Evolutionary conservation across 805 yeast species (phyloP).

Genomic region (Teunomyces aglyptinius): DNA sequence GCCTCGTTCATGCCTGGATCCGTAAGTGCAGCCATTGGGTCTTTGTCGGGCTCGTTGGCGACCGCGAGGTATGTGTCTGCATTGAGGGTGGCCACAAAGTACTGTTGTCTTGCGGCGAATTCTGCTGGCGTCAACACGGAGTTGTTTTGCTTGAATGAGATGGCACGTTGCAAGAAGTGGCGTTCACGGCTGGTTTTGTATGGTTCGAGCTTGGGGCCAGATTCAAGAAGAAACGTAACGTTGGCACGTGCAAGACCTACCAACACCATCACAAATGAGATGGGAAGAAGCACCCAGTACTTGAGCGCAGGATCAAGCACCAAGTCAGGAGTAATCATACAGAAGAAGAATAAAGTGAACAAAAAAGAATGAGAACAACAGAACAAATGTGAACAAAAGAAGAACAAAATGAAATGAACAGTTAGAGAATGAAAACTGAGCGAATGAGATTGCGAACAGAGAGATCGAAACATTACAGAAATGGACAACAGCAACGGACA

Average conservation of each 20-base stretch:
- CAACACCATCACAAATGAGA: constrained; percentile 83
- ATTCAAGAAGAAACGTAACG: constrained; percentile 58
- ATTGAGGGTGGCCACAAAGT: constrained; percentile 47
- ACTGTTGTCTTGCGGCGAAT: constrained; percentile 52
- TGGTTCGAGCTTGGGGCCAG: constrained; percentile 54
- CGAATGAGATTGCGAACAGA: too few species aligned
- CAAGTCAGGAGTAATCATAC: constrained; percentile 20
- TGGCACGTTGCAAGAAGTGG: constrained; percentile 60
- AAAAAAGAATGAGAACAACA: too few species aligned
- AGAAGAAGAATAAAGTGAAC: background rate
- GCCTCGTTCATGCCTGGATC: constrained; percentile 74
- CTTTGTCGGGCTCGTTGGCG: constrained; percentile 32
- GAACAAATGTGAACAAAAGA: too few species aligned
- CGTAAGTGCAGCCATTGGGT: constrained; percentile 52
- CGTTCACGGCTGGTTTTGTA: constrained; percentile 52
- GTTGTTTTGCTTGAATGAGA: constrained; percentile 54
- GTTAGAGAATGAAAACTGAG: too few species aligned
- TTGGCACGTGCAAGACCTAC: constrained; percentile 78
- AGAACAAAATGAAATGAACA: too few species aligned
- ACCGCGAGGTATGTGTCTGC: constrained; percentile 58
- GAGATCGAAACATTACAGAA: too few species aligned
- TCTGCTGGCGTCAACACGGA: constrained; percentile 50
- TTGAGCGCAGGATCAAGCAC: constrained; percentile 77
- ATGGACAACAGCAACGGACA: too few species aligned
- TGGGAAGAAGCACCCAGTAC: constrained; percentile 90